These are phyloP conservation scores for Irineochytrium annulatum DNA, from an alignment of 192 early-diverging fungal genomes.

Conservation along the genomic window DNA sequence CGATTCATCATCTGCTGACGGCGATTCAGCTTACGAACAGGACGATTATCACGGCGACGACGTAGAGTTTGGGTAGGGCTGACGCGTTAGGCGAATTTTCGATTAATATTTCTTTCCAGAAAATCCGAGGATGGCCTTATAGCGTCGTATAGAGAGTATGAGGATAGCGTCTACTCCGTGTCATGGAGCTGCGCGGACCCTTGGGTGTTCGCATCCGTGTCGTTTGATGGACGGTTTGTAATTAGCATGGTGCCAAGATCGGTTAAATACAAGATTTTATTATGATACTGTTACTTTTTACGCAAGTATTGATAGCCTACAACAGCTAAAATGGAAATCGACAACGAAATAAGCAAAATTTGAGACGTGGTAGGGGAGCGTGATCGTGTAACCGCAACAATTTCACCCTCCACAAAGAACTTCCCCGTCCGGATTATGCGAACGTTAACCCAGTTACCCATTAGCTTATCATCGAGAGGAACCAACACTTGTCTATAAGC, in stretches of 20 bases:
- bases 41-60: no score
- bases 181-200: conserved; percentile 88
- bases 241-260: conserved; percentile 84
- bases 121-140: conserved; percentile 74
- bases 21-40: conserved; percentile 40
- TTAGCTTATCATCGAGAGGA: conserved; percentile 26
- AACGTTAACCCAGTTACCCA: conserved; percentile 36
- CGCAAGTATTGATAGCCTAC: no score
- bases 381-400: conserved; percentile 21
- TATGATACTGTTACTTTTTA: no score
- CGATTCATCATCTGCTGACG: no score
- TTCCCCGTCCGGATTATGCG: conserved; percentile 36
- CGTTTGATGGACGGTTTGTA: conserved; percentile 90
- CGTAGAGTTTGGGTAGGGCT: no score
- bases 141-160: conserved; percentile 87
- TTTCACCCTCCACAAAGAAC: conserved; percentile 34
- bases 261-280: conserved; percentile 82
- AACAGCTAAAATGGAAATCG: no score
- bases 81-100: no score
- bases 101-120: conserved; percentile 20
- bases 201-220: conserved; percentile 92
- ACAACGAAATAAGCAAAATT: no score
- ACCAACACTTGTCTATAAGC: conserved; percentile 49
- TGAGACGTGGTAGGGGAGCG: no score
- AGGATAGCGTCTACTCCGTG: conserved; percentile 87